Evolutionary conservation across 176 grass and related monocot genomes (phyloP), one percentile per base, ranked within the genome.

Genomic region (Zea luxurians): DNA sequence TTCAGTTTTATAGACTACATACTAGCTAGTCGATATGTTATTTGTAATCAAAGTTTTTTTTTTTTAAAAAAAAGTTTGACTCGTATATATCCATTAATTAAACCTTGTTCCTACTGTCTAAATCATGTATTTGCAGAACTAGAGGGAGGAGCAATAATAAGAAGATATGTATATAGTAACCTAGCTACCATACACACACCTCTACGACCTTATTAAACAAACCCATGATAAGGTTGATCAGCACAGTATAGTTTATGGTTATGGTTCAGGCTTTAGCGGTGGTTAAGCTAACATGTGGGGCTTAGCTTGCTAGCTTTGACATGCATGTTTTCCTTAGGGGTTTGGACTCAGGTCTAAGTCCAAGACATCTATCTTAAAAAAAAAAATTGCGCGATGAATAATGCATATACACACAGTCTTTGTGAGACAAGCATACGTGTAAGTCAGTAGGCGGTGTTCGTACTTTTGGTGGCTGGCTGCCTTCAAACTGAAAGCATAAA

Each of bases 201-300:
- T 27, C 27, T 27, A 20, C 18, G n/a, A 5, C 9, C n/a, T 61
- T 80, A 16, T 37, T 81, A 50, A 44, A 27, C 15, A 16, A 38
- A 10, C n/a, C 10, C 11, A 0, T n/a, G 2, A 11, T 27, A 34
- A 60, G 53, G 42, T 49, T n/a, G 37, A 6, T 34, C 12, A 34
- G 18, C 6, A 37, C 6, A 37, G 1, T 36, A 52, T 36, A 52
- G 7, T 12, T 18, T 46, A 79, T 61, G 78, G 8, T 40, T 68
- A 40, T 13, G 15, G 67, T 16, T 80, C 55, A 41, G 70, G 20
- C 74, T 79, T 80, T 42, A 70, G 55, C 41, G 47, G 86, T 76
- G 76, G 70, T 84, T 88, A 58, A 74, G 76, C 13, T 40, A 34
- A 43, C 82, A 70, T 70, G 86, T 84, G 81, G 81, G 86, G 76